Evolutionary conservation across 257 asterid genomes (phyloP).

Genomic region (Solanum paucissectum): DNA sequence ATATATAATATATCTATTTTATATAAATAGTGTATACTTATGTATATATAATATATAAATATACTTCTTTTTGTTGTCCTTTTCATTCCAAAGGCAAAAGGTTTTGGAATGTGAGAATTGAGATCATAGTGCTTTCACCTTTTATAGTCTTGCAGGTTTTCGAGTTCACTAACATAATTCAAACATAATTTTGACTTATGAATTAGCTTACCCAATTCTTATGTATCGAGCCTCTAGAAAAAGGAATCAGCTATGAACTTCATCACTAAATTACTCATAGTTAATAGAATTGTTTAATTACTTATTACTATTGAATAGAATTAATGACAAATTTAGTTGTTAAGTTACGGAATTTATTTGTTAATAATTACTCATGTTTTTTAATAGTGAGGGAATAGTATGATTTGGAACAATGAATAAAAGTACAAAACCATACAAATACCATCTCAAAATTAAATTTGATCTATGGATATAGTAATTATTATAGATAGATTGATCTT

Average conservation of each 20-base stretch:
- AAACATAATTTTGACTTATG: too few relatives aligned
- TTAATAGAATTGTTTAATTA: too few relatives aligned
- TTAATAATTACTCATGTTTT: too few relatives aligned
- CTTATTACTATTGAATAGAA: not conserved
- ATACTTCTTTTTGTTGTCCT: not conserved
- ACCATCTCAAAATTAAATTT: too few relatives aligned
- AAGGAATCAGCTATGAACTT: not conserved
- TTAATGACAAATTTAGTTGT: not conserved
- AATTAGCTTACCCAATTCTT: not conserved
- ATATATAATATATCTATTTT: too few relatives aligned
- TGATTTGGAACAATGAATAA: not conserved
- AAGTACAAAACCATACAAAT: too few relatives aligned
- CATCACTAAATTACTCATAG: not conserved
- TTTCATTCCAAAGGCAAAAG: not conserved
- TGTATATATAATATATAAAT: too few relatives aligned
- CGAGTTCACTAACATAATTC: not conserved
- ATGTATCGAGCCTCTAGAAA: not conserved
- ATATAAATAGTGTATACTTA: too few relatives aligned
- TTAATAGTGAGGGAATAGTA: not conserved
- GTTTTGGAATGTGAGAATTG: not conserved
- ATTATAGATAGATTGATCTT: too few relatives aligned
- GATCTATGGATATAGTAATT: too few relatives aligned
- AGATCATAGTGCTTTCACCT: not conserved
- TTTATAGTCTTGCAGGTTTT: not conserved
- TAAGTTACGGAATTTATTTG: not conserved